These are phyloP conservation scores for Neofusicoccum sp. DNA, from an alignment of 2,329 filamentous ascomycete species.

Conservation along the genomic window DNA sequence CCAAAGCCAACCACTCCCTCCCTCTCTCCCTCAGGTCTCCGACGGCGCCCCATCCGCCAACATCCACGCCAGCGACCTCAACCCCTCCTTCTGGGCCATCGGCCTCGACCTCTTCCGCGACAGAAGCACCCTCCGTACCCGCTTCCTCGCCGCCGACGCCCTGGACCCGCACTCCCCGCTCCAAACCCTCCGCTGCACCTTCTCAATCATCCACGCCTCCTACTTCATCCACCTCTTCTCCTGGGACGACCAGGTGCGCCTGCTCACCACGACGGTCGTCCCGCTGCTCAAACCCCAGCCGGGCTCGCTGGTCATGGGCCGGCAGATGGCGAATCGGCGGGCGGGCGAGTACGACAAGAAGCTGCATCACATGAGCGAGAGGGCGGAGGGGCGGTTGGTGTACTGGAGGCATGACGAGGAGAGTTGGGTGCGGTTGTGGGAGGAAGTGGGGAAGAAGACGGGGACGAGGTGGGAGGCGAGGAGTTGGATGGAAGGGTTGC, in stretches of 20 bases:
- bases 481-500: slow-evolving; percentile 24
- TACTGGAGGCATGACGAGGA: slow-evolving; percentile 37
- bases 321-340: slow-evolving; percentile 45
- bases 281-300: slow-evolving; percentile 35
- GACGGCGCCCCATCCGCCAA: slow-evolving; percentile 41
- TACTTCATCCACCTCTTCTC: slow-evolving; percentile 44
- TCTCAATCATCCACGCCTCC: slow-evolving; percentile 42
- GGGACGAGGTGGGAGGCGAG: slow-evolving; percentile 37
- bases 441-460: slow-evolving; percentile 38
- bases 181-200: slow-evolving; percentile 26
- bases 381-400: neutral
- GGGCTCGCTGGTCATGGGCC: slow-evolving; percentile 52
- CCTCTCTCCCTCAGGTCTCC: neutral
- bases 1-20: too few relatives aligned
- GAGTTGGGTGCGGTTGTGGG: slow-evolving; percentile 39
- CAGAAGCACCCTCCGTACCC: slow-evolving; percentile 38
- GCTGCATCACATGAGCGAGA: neutral
- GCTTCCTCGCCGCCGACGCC: slow-evolving; percentile 52
- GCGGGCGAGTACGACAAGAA: slow-evolving; percentile 9
- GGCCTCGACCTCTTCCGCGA: slow-evolving; percentile 45
- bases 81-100: slow-evolving; percentile 49
- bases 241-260: slow-evolving; percentile 32
- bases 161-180: slow-evolving; percentile 20
- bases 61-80: slow-evolving; percentile 41
- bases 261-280: slow-evolving; percentile 34